phyloP scores from a whole-genome alignment of 1,139 yeast genomes.

The Zygoascus sp. region DNA sequence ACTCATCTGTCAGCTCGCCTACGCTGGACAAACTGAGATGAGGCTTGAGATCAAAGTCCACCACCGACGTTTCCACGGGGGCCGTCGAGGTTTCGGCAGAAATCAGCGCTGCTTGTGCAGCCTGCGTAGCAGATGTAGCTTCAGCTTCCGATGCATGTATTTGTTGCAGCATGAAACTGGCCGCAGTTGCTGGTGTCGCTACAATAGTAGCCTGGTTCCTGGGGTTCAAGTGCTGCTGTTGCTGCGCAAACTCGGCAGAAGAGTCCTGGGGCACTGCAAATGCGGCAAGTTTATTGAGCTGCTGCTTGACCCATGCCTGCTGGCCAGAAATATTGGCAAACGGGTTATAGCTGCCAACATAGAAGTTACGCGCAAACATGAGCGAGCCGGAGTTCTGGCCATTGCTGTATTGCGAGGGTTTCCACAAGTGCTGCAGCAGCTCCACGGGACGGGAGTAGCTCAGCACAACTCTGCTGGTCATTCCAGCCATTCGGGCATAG shows the following conservation, averaged over 20 bases:
- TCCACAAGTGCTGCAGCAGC: not conserved
- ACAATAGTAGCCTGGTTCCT: no score
- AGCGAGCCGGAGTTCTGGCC: not conserved
- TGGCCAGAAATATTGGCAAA: not conserved
- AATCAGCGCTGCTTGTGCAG: not conserved
- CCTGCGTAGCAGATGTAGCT: not conserved
- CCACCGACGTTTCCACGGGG: conserved; percentile 22
- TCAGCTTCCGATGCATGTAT: no score
- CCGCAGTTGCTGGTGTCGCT: no score
- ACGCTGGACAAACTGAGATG: conserved; percentile 27
- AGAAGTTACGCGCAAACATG: not conserved
- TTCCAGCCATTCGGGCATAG: no score
- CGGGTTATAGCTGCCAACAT: not conserved
- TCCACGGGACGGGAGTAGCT: not conserved
- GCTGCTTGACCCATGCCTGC: conserved; percentile 3
- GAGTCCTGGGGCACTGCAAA: conserved; percentile 12
- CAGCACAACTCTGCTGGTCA: not conserved
- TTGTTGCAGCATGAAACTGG: no score
- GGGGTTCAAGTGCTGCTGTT: no score
- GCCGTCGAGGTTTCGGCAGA: conserved; percentile 10
- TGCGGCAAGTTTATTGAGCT: conserved; percentile 8
- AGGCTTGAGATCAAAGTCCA: conserved; percentile 36
- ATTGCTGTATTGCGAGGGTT: not conserved
- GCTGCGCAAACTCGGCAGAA: not conserved
- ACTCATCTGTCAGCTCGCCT: conserved; percentile 29